Evolutionary conservation across 768 basidiomycete species (phyloP), one percentile per base, ranked within the genome.

Genomic region (Phylloporus sp.): DNA sequence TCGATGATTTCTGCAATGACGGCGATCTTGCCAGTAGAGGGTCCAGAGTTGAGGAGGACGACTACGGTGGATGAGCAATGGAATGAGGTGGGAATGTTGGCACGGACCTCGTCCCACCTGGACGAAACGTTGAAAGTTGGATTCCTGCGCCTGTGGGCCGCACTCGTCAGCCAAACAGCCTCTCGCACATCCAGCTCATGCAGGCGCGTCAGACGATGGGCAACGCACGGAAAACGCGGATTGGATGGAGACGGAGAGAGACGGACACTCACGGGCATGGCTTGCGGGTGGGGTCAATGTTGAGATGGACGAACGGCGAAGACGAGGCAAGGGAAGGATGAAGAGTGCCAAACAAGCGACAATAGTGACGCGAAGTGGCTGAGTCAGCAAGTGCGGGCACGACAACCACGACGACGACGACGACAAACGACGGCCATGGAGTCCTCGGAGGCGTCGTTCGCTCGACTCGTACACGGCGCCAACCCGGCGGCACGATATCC

Each of bases 1-100:
- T 98, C 96, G 55, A 98, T 94, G 70, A 98, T 94, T 71, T 98
- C 93, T 41, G 82, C 84, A 68, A 99, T 94, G 54, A 92, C 86
- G 46, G 96, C 96, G 60, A 96, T 90, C 69, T 84, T 87, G 57
- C 93, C 93, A 36, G 81, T 75, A 49, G 73, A 80, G 47, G 90
- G 90, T 46, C 95, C 95, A 48, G 84, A 69, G 69, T 87, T 89
- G 74, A 98, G 79, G 73, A 98, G 91, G 68, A 97, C 91, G 53
- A 97, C 92, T 58, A 11, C 9, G 13, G 24, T 0, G 29, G 29
- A 7, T 61, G 50, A 61, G 52, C n/a, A 26, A 3, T 11, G 3
- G n/a, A 27, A 2, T n/a, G n/a, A n/a, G n/a, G n/a, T n/a, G n/a
- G n/a, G n/a, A 18, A 5, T 3, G 9, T 21, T 9, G 0, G 21